Base-by-base conservation (phyloP, 2,329 filamentous ascomycete species). In the Talaromyces pinophilus region DNA sequence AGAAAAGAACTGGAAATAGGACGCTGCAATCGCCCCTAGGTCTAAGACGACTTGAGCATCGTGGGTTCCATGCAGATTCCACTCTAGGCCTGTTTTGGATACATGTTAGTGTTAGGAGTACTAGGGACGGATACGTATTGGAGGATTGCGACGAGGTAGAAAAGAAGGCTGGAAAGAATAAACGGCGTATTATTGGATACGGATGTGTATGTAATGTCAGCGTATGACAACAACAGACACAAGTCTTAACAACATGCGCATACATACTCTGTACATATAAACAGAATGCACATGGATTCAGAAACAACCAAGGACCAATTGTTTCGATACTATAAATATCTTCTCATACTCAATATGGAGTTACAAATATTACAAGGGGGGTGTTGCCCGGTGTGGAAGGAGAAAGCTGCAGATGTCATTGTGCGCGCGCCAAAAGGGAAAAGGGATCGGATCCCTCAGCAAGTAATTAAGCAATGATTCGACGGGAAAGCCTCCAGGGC, bases 11-110 rank as follows among this genome's bases (percentile, higher is more conserved):
- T 57, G 54, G 54, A 57, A 38, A 57, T 35, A 38, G 54, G 33
- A 25, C 25, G 50, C 50, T 54, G 25, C 22, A 52, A 42, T 40
- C 38, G 46, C 48, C 33, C 30, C 59, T 48, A 33, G 5, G 28
- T 35, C 59, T 46, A 55, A 22, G 28, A 22, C 64, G 44, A 55
- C 25, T 54, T 66, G 55, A 62, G 64, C 30, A 57, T 55, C 57
- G 57, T 44, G 59, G 64, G 48, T 63, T 63, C 64, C 64, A 62
- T 62, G 64, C 64, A 66, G 59, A 55, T 57, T 66, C 64, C 50
- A 55, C 64, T 57, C 62, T 63, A 63, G 48, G 15, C 48, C 35
- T 63, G n/a, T 62, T 48, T n/a, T 19, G 60, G 59, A 35, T 28
- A 15, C 11, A 5, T 57, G 17, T 62, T 42, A 52, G 64, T 30